phyloP scores from a whole-genome alignment of 441 rosid species.

The Capsella rubella region DNA sequence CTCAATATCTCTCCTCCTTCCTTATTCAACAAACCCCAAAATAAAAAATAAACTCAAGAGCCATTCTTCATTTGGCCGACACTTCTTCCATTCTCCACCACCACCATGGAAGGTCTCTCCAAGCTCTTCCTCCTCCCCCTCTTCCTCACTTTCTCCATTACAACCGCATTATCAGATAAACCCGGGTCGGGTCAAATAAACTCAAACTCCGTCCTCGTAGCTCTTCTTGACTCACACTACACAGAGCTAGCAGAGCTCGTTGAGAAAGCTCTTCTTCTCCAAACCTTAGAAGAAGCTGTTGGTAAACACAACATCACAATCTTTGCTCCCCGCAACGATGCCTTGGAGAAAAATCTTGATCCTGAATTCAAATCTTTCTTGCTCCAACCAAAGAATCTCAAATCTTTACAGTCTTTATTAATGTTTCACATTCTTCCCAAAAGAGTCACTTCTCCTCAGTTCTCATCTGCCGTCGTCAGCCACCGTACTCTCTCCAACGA shows the following conservation, averaged over 20 bases:
- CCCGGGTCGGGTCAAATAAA: conserved; percentile 58
- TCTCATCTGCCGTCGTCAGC: conserved; percentile 43
- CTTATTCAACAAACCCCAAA: background rate
- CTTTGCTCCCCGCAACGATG: conserved; percentile 76
- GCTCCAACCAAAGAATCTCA: conserved; percentile 70
- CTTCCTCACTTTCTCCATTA: conserved; percentile 14
- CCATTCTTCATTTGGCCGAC: conserved; percentile 38
- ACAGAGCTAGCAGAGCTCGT: conserved; percentile 75
- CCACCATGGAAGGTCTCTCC: conserved; percentile 67
- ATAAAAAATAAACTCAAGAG: background rate
- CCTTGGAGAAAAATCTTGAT: conserved; percentile 67
- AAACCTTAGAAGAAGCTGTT: conserved; percentile 63
- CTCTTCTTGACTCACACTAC: conserved; percentile 75
- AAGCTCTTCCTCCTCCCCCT: conserved; percentile 42
- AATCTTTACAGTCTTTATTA: conserved; percentile 56
- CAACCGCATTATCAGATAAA: conserved; percentile 58
- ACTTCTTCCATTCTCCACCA: conserved; percentile 29
- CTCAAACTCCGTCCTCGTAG: conserved; percentile 73
- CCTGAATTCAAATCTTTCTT: conserved; percentile 74
- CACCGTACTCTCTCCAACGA: conserved; percentile 65
- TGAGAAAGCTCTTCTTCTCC: conserved; percentile 73
- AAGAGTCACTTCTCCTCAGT: conserved; percentile 43
- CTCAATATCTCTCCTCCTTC: conserved; percentile 12
- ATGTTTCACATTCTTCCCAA: conserved; percentile 64
- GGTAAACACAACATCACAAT: conserved; percentile 69